A percentile compares a stretch with the other conserved stretches of the same genome.
phyloP scores from a whole-genome alignment of 805 yeast species.

The Geotrichum ghanense region DNA sequence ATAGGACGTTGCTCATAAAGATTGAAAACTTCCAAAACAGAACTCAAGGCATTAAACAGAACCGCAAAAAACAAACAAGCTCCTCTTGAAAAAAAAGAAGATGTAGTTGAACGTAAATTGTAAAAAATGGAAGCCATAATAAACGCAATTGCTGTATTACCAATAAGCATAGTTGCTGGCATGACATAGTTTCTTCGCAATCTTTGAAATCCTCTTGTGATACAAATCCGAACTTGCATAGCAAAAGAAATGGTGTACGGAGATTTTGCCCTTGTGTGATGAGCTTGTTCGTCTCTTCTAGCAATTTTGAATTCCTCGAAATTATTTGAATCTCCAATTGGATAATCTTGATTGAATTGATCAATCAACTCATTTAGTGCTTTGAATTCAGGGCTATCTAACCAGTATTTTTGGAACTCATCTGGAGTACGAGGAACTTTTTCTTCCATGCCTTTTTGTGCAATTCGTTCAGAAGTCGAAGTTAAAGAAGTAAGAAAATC shows the following conservation, averaged over 20 bases:
- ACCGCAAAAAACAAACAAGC: conserved; percentile 52
- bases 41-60: conserved; percentile 34
- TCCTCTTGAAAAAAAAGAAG: conserved; percentile 45
- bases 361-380: conserved; percentile 36
- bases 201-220: conserved; percentile 40
- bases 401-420: conserved; percentile 45
- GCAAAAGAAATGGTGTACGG: conserved; percentile 31
- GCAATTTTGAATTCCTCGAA: conserved; percentile 22
- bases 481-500: conserved; percentile 48
- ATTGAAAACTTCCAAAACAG: conserved; percentile 33
- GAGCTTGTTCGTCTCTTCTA: conserved; percentile 20
- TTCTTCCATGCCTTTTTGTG: conserved; percentile 32
- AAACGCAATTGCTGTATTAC: conserved; percentile 41
- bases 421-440: conserved; percentile 41
- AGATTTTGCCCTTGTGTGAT: conserved; percentile 26
- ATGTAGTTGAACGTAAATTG: conserved; percentile 35
- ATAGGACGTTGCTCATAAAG: conserved; percentile 40
- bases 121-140: conserved; percentile 47
- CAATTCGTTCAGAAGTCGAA: conserved; percentile 38
- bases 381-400: conserved; percentile 32
- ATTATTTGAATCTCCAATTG: conserved; percentile 22
- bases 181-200: conserved; percentile 40
- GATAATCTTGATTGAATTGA: conserved; percentile 15
- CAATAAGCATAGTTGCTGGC: conserved; percentile 30
- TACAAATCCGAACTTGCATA: conserved; percentile 38